phyloP scores from a whole-genome alignment of 2,329 filamentous ascomycete genomes.

The Proliferodiscus dingleyae region DNA sequence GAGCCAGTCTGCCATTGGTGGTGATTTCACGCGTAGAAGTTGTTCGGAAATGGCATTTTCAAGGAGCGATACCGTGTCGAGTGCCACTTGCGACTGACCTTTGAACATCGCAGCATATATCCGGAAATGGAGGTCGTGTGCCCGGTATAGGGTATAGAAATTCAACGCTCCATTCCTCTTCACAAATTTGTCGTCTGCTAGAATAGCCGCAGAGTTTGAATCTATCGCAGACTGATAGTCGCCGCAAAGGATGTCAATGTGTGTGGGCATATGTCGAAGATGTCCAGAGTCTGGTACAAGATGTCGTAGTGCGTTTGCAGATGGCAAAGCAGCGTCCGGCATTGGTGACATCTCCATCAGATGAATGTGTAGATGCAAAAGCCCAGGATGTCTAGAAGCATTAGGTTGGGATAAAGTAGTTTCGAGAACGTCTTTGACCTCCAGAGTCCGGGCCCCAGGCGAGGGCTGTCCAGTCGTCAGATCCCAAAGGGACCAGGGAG shows the following conservation, averaged over 20 bases:
- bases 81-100: conserved; percentile 56
- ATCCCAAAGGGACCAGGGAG: conserved; percentile 62
- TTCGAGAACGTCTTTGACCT: conserved; percentile 56
- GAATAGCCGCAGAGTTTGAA: conserved; percentile 62
- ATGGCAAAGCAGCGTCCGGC: conserved; percentile 57
- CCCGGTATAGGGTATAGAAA: conserved; percentile 74
- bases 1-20: conserved; percentile 75
- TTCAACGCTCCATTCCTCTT: conserved; percentile 54
- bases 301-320: conserved; percentile 57
- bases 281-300: conserved; percentile 68
- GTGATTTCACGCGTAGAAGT: conserved; percentile 57
- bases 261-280: conserved; percentile 71
- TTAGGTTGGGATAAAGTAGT: conserved; percentile 46
- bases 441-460: conserved; percentile 49
- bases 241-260: conserved; percentile 69
- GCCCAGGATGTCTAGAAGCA: conserved; percentile 56
- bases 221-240: conserved; percentile 63
- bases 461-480: conserved; percentile 52
- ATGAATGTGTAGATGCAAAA: conserved; percentile 73
- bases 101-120: conserved; percentile 77
- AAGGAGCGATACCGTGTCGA: conserved; percentile 55
- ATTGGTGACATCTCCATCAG: conserved; percentile 70
- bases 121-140: conserved; percentile 70
- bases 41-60: conserved; percentile 59
- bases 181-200: conserved; percentile 64